Evolutionary conservation across 2,329 filamentous ascomycete species (phyloP).

Genomic region (Colletotrichum phormii): DNA sequence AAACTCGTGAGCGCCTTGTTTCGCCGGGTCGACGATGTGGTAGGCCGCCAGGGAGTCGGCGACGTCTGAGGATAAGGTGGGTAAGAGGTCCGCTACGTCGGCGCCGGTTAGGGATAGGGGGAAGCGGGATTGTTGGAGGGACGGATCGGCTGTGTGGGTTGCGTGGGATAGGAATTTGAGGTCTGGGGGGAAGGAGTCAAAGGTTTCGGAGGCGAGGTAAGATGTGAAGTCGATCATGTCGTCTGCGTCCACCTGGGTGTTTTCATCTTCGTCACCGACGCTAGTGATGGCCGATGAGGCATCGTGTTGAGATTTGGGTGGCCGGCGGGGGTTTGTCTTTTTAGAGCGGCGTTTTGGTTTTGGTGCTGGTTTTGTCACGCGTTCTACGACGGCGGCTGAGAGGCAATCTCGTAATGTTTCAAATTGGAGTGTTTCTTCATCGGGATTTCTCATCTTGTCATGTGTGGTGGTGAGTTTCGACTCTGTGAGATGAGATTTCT

Average conservation of each 20-base stretch:
- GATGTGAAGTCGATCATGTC: constrained; percentile 85
- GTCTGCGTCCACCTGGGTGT: constrained; percentile 59
- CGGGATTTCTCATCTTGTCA: constrained; percentile 59
- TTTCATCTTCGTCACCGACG: not conserved
- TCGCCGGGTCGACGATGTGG: constrained; percentile 63
- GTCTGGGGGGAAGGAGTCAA: constrained; percentile 70
- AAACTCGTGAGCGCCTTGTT: constrained; percentile 58
- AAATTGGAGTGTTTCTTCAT: constrained; percentile 36
- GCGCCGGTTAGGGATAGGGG: constrained; percentile 64
- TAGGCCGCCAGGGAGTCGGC: constrained; percentile 77
- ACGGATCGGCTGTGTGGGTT: constrained; percentile 58
- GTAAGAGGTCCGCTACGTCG: constrained; percentile 63
- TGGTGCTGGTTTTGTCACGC: constrained; percentile 56
- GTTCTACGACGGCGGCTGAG: constrained; percentile 75
- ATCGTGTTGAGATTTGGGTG: not conserved
- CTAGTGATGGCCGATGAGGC: not conserved
- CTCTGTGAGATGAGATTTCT: not conserved
- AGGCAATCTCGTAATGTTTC: constrained; percentile 80
- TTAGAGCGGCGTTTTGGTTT: constrained; percentile 60
- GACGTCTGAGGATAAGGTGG: constrained; percentile 68
- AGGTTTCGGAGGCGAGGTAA: constrained; percentile 79
- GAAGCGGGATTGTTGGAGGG: constrained; percentile 69
- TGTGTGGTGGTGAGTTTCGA: constrained; percentile 29
- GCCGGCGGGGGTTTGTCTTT: constrained; percentile 31
- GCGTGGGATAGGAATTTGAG: constrained; percentile 73